phyloP scores from a whole-genome alignment of 2,329 filamentous ascomycete species.

The Talaromyces sp. region DNA sequence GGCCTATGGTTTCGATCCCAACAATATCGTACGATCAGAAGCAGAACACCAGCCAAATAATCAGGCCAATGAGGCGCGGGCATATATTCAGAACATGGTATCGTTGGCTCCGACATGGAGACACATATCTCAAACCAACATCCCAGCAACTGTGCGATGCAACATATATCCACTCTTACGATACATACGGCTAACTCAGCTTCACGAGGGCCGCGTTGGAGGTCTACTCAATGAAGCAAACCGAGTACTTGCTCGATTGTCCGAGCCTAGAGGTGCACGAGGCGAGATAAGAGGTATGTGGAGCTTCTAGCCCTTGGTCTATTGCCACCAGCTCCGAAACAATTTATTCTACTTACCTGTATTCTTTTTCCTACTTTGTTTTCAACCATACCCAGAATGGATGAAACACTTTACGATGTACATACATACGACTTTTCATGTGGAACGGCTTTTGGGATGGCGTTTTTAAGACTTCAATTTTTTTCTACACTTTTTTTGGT shows the following conservation, averaged over 20 bases:
- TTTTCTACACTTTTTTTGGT: background rate
- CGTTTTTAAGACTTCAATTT: slow-evolving; percentile 12
- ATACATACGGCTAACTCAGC: slow-evolving; percentile 27
- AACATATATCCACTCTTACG: slow-evolving; percentile 30
- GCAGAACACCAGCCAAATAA: background rate
- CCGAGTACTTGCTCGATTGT: slow-evolving; percentile 30
- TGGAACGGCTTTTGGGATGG: slow-evolving; percentile 17
- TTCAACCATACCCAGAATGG: background rate
- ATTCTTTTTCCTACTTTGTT: slow-evolving; percentile 3
- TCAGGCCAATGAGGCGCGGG: slow-evolving; percentile 15
- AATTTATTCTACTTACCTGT: background rate
- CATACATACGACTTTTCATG: slow-evolving; percentile 7
- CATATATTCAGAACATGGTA: slow-evolving; percentile 24
- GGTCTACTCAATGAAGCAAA: slow-evolving; percentile 37
- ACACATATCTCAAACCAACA: slow-evolving; percentile 19
- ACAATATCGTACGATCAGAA: slow-evolving; percentile 12
- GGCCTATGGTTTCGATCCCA: slow-evolving; percentile 28
- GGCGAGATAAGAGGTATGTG: slow-evolving; percentile 25
- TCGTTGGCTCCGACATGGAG: slow-evolving; percentile 22
- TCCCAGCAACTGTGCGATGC: slow-evolving; percentile 23
- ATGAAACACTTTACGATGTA: slow-evolving; percentile 8
- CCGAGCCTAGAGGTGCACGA: slow-evolving; percentile 20
- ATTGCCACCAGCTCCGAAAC: background rate
- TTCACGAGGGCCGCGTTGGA: slow-evolving; percentile 26
- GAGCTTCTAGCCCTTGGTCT: slow-evolving; percentile 23